Evolutionary conservation across 176 grass and related monocot species (phyloP), one percentile per base, ranked within the genome.

Genomic region (Lolium perenne): DNA sequence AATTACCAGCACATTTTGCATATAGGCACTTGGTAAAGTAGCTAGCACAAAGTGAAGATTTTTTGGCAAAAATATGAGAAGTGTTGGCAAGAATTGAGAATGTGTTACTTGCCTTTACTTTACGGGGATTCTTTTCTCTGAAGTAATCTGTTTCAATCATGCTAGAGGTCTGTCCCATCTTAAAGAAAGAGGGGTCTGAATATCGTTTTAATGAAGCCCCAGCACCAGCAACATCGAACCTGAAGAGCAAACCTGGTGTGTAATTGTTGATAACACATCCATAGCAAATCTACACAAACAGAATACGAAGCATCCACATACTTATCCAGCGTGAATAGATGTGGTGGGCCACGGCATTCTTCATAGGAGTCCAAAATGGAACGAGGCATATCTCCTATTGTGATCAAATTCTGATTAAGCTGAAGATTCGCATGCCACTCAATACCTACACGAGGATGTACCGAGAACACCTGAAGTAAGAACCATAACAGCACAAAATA

Each of bases 321-420:
- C 97, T 94, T 99, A 86, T 99, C 97, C 85, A 99, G 70, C 18
- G 83, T 99, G 84, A 99, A 99, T 73, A 99, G 84, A 49, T 70
- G 90, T 38, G 97, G 97, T 70, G 94, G 97, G 4, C 97, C 90
- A 91, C 18, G 84, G n/a, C 97, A 99, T 90, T 99, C 97, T 99
- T 99, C 92, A 25, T 99, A 99, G 32, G 92, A 99, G 75, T 99
- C 94, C 92, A 99, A 90, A 87, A 99, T 87, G 88, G 96, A 99
- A 61, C 90, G 94, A 50, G 97, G 94, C 97, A 99, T 96, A 93
- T 99, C 97, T 94, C 94, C 97, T 91, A 89, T 86, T 25, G 92
- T 94, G 67, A 99, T 76, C 76, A 99, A 75, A 91, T 96, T 99
- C 79, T 94, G 94, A 83, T 94, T 86, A 71, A 94, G 82, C 78